These are phyloP conservation scores for Spathaspora hagerdaliae DNA, from an alignment of 805 yeast genomes.

Conservation along the genomic window DNA sequence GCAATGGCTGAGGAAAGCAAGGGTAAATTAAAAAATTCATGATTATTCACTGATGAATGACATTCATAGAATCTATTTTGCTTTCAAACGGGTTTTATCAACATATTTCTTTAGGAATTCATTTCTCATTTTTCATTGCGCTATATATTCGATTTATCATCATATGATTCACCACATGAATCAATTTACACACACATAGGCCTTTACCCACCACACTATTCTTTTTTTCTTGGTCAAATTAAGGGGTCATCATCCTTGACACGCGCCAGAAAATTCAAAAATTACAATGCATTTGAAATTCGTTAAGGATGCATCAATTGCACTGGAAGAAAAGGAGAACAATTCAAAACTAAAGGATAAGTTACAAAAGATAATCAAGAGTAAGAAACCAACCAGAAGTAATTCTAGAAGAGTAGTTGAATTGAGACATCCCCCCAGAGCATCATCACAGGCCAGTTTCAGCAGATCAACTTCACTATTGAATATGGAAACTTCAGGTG, in stretches of 20 bases:
- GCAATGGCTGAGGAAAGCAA: too few species aligned
- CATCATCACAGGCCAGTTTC: neutral
- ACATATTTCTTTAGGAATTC: too few species aligned
- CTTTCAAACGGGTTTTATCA: too few species aligned
- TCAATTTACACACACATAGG: too few species aligned
- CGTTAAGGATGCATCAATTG: neutral
- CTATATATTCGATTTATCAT: too few species aligned
- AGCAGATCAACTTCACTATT: neutral
- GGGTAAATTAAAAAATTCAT: too few species aligned
- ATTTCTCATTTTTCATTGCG: too few species aligned
- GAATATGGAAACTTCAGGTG: neutral
- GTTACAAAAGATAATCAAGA: neutral
- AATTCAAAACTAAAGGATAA: neutral
- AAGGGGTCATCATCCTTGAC: neutral
- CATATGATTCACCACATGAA: too few species aligned
- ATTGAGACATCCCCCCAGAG: neutral
- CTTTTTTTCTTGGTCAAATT: too few species aligned
- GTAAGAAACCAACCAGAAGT: neutral
- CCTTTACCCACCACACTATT: too few species aligned
- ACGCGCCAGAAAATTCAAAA: neutral
- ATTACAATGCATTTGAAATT: neutral
- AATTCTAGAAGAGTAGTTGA: neutral
- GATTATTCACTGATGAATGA: too few species aligned
- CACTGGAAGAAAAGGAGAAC: neutral
- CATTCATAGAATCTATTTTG: too few species aligned